A percentile compares a stretch with the other conserved stretches of the same genome.
phyloP scores from a whole-genome alignment of 208 protist species.

The Acanthamoeba pearcei region DNA sequence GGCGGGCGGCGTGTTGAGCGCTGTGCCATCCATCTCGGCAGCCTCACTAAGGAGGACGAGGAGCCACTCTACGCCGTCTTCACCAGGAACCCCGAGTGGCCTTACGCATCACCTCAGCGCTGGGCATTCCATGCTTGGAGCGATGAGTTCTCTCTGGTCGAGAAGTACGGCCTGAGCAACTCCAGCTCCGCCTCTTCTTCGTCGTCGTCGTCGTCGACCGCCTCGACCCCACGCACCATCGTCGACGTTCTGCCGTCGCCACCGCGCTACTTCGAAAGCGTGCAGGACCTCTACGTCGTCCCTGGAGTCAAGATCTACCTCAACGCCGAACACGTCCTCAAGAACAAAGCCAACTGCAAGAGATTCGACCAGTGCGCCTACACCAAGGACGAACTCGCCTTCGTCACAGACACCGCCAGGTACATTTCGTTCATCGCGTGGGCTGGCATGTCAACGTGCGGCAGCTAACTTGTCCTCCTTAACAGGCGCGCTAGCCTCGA shows the following conservation, averaged over 20 bases:
- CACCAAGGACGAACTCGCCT: slow-evolving; percentile 19
- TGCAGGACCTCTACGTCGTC: slow-evolving; percentile 51
- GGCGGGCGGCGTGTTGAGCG: slow-evolving; percentile 1
- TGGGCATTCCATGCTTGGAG: slow-evolving; percentile 35
- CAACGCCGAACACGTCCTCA: slow-evolving; percentile 41
- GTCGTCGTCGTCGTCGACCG: not conserved
- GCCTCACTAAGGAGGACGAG: slow-evolving; percentile 60
- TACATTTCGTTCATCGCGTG: not conserved
- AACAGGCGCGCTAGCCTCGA: slow-evolving; percentile 32
- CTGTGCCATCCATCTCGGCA: slow-evolving; percentile 53
- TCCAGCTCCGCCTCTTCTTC: not conserved
- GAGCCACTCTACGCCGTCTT: slow-evolving; percentile 71
- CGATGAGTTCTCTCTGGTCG: slow-evolving; percentile 12
- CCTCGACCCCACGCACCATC: not conserved
- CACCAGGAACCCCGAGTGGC: slow-evolving; percentile 25
- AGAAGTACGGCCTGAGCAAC: slow-evolving; percentile 34
- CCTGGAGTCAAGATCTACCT: not conserved
- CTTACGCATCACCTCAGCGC: not conserved
- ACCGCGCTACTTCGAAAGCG: slow-evolving; percentile 35
- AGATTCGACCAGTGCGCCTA: slow-evolving; percentile 44
- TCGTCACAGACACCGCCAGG: not conserved
- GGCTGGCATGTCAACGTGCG: not conserved
- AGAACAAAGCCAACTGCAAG: slow-evolving; percentile 24
- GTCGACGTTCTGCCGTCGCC: slow-evolving; percentile 1
- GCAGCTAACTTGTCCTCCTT: not conserved